These are phyloP conservation scores for Aspergillus sp. DNA, from an alignment of 2,329 filamentous ascomycete genomes.

Conservation along the genomic window DNA sequence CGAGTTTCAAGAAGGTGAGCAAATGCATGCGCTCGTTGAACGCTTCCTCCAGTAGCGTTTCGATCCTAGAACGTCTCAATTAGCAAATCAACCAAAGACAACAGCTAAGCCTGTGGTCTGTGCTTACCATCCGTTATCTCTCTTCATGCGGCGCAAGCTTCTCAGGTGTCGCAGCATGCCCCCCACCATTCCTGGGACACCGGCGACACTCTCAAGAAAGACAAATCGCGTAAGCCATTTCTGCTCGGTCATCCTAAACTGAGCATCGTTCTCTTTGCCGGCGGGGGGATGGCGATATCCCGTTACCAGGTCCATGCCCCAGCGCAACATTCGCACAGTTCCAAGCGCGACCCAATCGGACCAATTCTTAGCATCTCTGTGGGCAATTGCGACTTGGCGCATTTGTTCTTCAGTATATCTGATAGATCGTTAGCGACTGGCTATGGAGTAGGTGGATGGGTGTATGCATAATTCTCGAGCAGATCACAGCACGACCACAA, in stretches of 20 bases:
- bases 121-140: slow-evolving; percentile 82
- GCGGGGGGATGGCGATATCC: slow-evolving; percentile 72
- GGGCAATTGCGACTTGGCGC: slow-evolving; percentile 68
- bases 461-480: too few species aligned
- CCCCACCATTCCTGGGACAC: slow-evolving; percentile 94
- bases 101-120: not conserved
- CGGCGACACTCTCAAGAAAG: slow-evolving; percentile 92
- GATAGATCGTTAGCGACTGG: not conserved
- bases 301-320: slow-evolving; percentile 77
- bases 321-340: slow-evolving; percentile 73
- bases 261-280: slow-evolving; percentile 45
- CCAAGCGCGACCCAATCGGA: slow-evolving; percentile 78
- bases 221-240: slow-evolving; percentile 91
- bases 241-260: slow-evolving; percentile 71
- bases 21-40: slow-evolving; percentile 96
- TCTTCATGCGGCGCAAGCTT: slow-evolving; percentile 78
- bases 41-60: slow-evolving; percentile 83
- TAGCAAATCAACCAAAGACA: not conserved
- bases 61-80: slow-evolving; percentile 61
- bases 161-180: slow-evolving; percentile 90
- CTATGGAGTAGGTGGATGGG: too few species aligned
- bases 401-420: slow-evolving; percentile 77
- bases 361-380: slow-evolving; percentile 69
- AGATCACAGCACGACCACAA: too few species aligned
- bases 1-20: slow-evolving; percentile 89